These are phyloP conservation scores for Trifolium fragiferum DNA, from an alignment of 306 rosid genomes.

Conservation along the genomic window DNA sequence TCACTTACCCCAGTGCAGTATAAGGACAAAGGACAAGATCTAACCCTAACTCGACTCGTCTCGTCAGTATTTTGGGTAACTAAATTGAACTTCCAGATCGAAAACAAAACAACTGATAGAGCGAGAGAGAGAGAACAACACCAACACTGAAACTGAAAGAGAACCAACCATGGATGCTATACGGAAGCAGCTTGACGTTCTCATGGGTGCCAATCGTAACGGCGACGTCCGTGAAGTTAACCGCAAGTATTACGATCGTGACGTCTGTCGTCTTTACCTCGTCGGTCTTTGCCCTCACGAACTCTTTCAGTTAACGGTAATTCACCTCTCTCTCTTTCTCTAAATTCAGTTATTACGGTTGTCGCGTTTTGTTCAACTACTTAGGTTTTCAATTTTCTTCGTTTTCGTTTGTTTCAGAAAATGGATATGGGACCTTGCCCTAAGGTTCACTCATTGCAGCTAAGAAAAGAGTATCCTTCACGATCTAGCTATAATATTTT, in stretches of 20 bases:
- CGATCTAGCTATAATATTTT: constrained; percentile 11
- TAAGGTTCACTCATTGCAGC: constrained; percentile 97
- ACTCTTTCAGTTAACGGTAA: constrained; percentile 93
- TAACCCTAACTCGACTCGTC: constrained; percentile 18
- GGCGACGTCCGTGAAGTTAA: constrained; percentile 97
- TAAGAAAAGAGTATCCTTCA: constrained; percentile 97
- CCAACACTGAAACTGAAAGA: background rate
- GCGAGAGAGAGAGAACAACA: background rate
- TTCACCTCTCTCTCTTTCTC: background rate
- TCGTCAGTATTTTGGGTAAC: background rate
- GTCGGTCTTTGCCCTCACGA: constrained; percentile 99
- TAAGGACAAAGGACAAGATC: background rate
- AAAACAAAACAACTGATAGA: background rate
- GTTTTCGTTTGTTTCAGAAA: constrained; percentile 66
- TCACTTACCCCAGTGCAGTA: background rate
- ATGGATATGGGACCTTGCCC: constrained; percentile 99
- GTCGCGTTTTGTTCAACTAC: too few relatives aligned
- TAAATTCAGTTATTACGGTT: background rate
- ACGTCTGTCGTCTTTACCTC: constrained; percentile 91
- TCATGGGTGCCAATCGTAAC: constrained; percentile 98
- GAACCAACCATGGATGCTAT: constrained; percentile 73
- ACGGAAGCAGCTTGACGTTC: constrained; percentile 95
- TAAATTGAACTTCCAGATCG: constrained; percentile 27
- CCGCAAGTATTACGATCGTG: constrained; percentile 97
- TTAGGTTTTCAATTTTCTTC: background rate